Evolutionary conservation across 257 asterid genomes (phyloP), one percentile per base, ranked within the genome.

Genomic region (Capsicum pubescens): DNA sequence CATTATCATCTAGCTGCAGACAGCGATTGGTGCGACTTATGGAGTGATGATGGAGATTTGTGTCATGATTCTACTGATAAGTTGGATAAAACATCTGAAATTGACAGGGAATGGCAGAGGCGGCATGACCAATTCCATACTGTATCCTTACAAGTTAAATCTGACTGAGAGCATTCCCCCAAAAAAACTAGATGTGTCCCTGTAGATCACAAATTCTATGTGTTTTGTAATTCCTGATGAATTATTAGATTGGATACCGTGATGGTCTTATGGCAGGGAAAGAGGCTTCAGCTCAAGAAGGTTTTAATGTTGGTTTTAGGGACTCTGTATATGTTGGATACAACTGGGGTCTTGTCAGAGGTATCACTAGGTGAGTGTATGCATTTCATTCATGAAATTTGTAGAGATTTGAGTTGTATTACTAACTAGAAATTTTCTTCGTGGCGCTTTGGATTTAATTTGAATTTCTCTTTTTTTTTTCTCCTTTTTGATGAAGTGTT

Each of bases 201-300:
- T 44, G 61, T 19, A 55, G 67, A 57, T 63, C 5, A 54, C 57
- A n/a, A 69, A 57, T 56, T 55, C 60, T 50, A 57, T 81, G 46
- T 83, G 16, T 74, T 59, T 85, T 60, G 66, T 85, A 12, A 42
- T 85, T 88, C 87, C 61, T 83, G 85, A 82, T 70, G 39, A 87
- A 70, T 81, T 70, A 36, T 85, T 83, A 95, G 99, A 86, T 93
- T n/a, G 99, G 99, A 87, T 96, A 94, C 87, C 98, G 99, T 42
- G 99, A 96, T 71, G 99, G 99, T 84, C 84, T 94, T 72, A 85
- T 93, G 55, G 95, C 95, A 79, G 99, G 97, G 84, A 92, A 94
- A 86, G 98, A 96, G 85, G 90, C 93, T 79, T 91, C 98, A 36
- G 93, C 91, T 13, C 99, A 96, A 82, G 94, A 92, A 63, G 98